These are phyloP conservation scores for Teratosphaeria zuluensis DNA, from an alignment of 2,329 filamentous ascomycete species.

Conservation along the genomic window DNA sequence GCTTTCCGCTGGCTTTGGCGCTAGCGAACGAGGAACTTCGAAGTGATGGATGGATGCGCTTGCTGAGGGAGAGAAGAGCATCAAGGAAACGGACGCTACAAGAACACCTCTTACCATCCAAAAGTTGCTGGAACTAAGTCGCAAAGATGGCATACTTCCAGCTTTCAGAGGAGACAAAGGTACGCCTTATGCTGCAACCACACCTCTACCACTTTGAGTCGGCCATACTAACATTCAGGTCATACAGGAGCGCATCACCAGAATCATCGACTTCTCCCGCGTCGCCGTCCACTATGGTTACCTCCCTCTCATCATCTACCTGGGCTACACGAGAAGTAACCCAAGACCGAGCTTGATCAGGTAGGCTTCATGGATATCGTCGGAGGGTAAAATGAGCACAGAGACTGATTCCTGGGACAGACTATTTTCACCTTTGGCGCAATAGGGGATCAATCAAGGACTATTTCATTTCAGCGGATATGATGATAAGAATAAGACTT, in stretches of 20 bases:
- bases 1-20: neutral
- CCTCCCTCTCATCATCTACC: slow-evolving; percentile 90
- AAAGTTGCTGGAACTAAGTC: neutral
- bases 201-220: no score
- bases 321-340: slow-evolving; percentile 92
- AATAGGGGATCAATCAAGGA: slow-evolving; percentile 11
- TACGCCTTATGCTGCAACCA: slow-evolving; percentile 27
- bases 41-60: neutral
- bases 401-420: slow-evolving; percentile 1
- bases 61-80: neutral
- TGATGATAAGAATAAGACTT: neutral
- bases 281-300: slow-evolving; percentile 98
- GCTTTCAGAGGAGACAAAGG: slow-evolving; percentile 96
- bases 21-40: neutral
- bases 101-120: neutral
- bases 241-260: slow-evolving; percentile 84
- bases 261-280: slow-evolving; percentile 88
- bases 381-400: neutral
- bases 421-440: slow-evolving; percentile 22
- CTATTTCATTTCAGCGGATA: neutral
- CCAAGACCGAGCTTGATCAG: slow-evolving; percentile 73
- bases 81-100: neutral
- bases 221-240: neutral
- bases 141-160: slow-evolving; percentile 32
- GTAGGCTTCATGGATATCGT: slow-evolving; percentile 30